Evolutionary conservation across 371 early-diverging fungal genomes (phyloP), one percentile per base, ranked within the genome.

Genomic region (Umbelopsis sp.): DNA sequence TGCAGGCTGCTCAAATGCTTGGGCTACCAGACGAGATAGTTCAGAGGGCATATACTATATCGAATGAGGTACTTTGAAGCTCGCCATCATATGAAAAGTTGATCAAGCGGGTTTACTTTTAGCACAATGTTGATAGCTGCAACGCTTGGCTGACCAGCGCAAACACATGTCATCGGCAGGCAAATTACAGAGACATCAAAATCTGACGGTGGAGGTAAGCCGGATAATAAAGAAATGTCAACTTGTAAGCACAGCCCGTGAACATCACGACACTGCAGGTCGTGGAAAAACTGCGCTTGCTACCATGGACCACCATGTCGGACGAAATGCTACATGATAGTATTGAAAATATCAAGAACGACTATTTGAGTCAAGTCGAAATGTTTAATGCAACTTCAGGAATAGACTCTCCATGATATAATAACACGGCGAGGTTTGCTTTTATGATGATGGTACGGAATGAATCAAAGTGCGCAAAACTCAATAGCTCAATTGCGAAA

Each of bases 1-100:
- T 86, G 14, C 76, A 79, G 9, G 77, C 84, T n/a, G 88, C 88
- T 14, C 78, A 82, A 45, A 57, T 83, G 3, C 50, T 86, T n/a
- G 77, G 80, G 9, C 70, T 81, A 9, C 80, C 84, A 2, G 37
- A 69, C 18, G 70, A 82, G 0, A 76, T 86, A 11, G 63, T 80
- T 10, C 14, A 50, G 9, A 74, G 78, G 22, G 86, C 86, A 1
- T 69, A 79, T 14, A 67, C 66, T 3, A 72, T 87, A 16, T 72
- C 82, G 4, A 18, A 63, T 14, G 62, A 75, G 66, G 81, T 76
- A 64, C 7, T 7, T 16, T 53, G 24, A 16, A 22, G 14, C 8
- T 29, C 18, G 11, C 6, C 18, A 10, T 48, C 1, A 5, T 20
- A 20, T 8, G 11, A 48, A 20, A 48, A 12, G 18, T 18, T 29